Percentiles rank a stretch among this genome's conserved stretches.
Conservation (phyloP, 2,329 filamentous ascomycete genomes). For the Neoarthrinium moseri region DNA sequence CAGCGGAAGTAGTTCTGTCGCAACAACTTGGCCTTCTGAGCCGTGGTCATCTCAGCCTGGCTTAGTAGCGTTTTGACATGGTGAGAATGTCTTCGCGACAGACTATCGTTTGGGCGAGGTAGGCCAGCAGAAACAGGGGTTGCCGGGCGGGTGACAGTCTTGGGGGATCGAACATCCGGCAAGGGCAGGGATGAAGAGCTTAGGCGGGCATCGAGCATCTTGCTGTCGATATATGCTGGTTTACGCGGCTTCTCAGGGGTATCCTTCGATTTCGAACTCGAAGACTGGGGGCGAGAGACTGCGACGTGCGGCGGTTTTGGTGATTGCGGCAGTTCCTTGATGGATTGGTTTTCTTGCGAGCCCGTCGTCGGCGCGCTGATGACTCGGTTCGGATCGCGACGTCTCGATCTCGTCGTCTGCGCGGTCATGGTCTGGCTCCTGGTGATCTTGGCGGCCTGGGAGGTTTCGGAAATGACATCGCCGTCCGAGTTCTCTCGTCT, state of each 20-base stretch:
- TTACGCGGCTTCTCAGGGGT: slow-evolving; percentile 29
- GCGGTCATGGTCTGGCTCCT: slow-evolving; percentile 68
- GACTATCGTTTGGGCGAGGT: slow-evolving; percentile 44
- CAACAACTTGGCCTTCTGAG: slow-evolving; percentile 70
- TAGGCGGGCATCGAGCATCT: slow-evolving; percentile 57
- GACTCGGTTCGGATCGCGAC: slow-evolving; percentile 46
- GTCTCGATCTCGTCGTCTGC: slow-evolving; percentile 48
- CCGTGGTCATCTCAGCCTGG: slow-evolving; percentile 59
- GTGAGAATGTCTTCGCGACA: slow-evolving; percentile 61
- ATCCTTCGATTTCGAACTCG: background rate
- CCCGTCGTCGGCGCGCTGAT: slow-evolving; percentile 42
- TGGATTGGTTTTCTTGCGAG: slow-evolving; percentile 18
- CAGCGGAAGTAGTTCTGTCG: slow-evolving; percentile 82
- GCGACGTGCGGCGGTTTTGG: slow-evolving; percentile 7
- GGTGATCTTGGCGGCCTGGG: slow-evolving; percentile 46
- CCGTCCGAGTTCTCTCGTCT: slow-evolving; percentile 67
- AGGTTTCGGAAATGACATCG: slow-evolving; percentile 60
- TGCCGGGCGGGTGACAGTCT: slow-evolving; percentile 48
- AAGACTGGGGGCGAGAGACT: slow-evolving; percentile 1
- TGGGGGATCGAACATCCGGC: slow-evolving; percentile 58
- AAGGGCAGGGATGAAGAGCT: slow-evolving; percentile 69
- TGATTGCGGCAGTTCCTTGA: slow-evolving; percentile 3
- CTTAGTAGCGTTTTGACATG: slow-evolving; percentile 55
- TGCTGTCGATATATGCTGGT: slow-evolving; percentile 50
- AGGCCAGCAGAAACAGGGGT: slow-evolving; percentile 59